Conservation (phyloP, 2,329 filamentous ascomycete genomes). For the Ophiostoma himal-ulmi region DNA sequence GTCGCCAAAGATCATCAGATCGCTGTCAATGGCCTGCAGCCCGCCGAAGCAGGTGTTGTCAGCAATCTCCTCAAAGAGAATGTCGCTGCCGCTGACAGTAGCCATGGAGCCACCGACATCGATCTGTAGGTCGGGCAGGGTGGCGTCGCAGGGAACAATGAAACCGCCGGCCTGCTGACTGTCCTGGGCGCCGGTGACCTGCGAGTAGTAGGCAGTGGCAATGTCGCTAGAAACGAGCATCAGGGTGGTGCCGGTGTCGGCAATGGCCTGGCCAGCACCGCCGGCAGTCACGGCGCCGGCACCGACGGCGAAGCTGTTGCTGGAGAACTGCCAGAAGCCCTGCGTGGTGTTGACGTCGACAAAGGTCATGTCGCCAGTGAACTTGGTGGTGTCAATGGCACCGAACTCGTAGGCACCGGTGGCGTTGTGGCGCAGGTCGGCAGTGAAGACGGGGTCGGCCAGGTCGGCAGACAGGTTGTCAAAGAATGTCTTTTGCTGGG, state of each 20-base stretch:
- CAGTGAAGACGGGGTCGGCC: conserved; percentile 63
- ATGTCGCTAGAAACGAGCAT: conserved; percentile 53
- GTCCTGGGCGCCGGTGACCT: conserved; percentile 40
- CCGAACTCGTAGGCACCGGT: conserved; percentile 70
- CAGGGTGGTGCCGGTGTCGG: conserved; percentile 59
- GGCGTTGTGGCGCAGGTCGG: conserved; percentile 55
- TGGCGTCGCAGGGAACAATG: conserved; percentile 42
- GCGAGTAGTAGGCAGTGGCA: conserved; percentile 44
- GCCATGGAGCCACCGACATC: conserved; percentile 54
- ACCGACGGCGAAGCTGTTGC: conserved; percentile 51
- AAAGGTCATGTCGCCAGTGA: conserved; percentile 57
- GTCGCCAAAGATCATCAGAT: conserved; percentile 58
- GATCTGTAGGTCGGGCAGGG: conserved; percentile 47
- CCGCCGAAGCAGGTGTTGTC: conserved; percentile 60
- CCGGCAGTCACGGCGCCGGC: conserved; percentile 35
- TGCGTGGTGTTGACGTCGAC: conserved; percentile 51
- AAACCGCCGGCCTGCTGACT: conserved; percentile 40
- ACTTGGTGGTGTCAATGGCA: conserved; percentile 58
- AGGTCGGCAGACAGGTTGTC: conserved; percentile 59
- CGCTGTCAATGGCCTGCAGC: conserved; percentile 53
- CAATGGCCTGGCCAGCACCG: conserved; percentile 42
- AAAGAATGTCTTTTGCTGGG: conserved; percentile 65
- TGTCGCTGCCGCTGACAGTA: conserved; percentile 46
- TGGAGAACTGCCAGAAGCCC: conserved; percentile 66
- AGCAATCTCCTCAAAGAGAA: conserved; percentile 48